phyloP scores from a whole-genome alignment of 1,284 basidiomycete genomes.

The Anthracocystis panici-leucophaei region DNA sequence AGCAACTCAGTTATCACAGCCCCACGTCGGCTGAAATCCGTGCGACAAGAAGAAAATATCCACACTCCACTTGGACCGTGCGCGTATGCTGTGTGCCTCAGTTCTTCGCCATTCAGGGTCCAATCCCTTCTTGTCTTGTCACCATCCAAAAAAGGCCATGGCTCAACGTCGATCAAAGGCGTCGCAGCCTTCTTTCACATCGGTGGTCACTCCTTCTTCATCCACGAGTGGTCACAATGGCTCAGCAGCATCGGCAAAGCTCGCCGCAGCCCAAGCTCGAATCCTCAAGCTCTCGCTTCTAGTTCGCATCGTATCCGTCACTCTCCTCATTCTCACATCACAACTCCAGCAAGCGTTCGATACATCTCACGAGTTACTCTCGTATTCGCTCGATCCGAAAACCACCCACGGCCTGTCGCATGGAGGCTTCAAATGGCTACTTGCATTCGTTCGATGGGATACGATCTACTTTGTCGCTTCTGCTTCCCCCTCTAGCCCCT shows the following conservation, averaged over 20 bases:
- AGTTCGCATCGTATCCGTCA: slow-evolving; percentile 19
- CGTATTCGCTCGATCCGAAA: slow-evolving; percentile 29
- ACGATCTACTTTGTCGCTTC: slow-evolving; percentile 78
- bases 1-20: too few relatives aligned
- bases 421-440: slow-evolving; percentile 19
- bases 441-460: slow-evolving; percentile 83
- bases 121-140: slow-evolving; percentile 3
- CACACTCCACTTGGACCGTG: slow-evolving; percentile 13
- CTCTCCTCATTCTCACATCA: slow-evolving; percentile 28
- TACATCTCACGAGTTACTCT: slow-evolving; percentile 54
- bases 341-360: slow-evolving; percentile 55
- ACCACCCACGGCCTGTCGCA: slow-evolving; percentile 12
- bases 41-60: slow-evolving; percentile 23
- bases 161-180: slow-evolving; percentile 10
- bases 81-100: slow-evolving; percentile 1
- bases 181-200: slow-evolving; percentile 3
- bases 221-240: background rate
- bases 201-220: background rate
- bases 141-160: slow-evolving; percentile 9
- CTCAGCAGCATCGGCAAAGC: background rate
- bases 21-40: background rate
- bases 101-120: slow-evolving; percentile 21
- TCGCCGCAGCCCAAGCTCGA: slow-evolving; percentile 7
- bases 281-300: slow-evolving; percentile 29
- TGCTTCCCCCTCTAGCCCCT: slow-evolving; percentile 28